phyloP scores from a whole-genome alignment of 2,329 filamentous ascomycete genomes.

The Epichloe festucae region DNA sequence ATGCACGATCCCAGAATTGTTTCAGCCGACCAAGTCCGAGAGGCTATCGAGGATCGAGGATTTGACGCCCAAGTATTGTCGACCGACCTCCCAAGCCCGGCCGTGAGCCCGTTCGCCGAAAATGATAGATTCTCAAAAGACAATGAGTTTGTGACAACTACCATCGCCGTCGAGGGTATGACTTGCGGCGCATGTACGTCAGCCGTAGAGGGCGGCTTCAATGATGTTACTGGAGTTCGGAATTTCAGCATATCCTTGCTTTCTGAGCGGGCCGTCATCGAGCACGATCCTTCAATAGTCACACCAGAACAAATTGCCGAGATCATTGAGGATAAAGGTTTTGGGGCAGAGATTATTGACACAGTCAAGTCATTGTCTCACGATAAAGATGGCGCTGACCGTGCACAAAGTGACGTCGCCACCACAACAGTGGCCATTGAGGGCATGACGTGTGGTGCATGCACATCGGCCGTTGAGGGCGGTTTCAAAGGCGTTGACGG shows the following conservation, averaged over 20 bases:
- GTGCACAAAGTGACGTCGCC: slow-evolving; percentile 29
- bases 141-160: slow-evolving; percentile 48
- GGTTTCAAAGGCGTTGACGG: slow-evolving; percentile 70
- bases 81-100: slow-evolving; percentile 55
- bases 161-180: slow-evolving; percentile 73
- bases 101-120: slow-evolving; percentile 24
- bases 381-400: slow-evolving; percentile 17
- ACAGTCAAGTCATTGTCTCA: slow-evolving; percentile 37
- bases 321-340: slow-evolving; percentile 60
- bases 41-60: slow-evolving; percentile 81
- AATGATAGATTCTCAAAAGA: slow-evolving; percentile 26
- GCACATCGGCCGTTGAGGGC: slow-evolving; percentile 79
- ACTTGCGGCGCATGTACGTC: slow-evolving; percentile 85
- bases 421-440: slow-evolving; percentile 82
- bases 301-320: slow-evolving; percentile 41
- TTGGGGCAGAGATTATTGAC: slow-evolving; percentile 67
- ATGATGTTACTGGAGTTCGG: slow-evolving; percentile 58
- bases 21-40: slow-evolving; percentile 60
- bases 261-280: slow-evolving; percentile 73
- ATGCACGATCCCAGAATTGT: slow-evolving; percentile 72
- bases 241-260: slow-evolving; percentile 72
- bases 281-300: slow-evolving; percentile 53
- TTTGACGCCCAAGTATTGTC: slow-evolving; percentile 87
- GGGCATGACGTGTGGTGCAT: slow-evolving; percentile 96
- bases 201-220: slow-evolving; percentile 70